These are phyloP conservation scores for Letharia columbiana DNA, from an alignment of 495 filamentous ascomycete genomes.

Conservation along the genomic window DNA sequence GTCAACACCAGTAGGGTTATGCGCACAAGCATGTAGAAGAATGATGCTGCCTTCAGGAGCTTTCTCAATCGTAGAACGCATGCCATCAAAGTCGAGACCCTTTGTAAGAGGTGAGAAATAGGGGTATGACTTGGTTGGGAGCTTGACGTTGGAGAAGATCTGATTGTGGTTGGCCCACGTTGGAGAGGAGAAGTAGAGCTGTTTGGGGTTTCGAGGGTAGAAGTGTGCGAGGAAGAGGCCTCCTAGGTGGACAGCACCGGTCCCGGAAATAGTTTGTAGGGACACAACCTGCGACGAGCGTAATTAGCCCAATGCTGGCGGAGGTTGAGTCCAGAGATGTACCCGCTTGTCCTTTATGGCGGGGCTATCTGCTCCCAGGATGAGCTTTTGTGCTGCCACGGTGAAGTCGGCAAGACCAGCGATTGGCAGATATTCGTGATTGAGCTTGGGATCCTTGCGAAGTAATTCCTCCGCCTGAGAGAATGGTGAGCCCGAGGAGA, in stretches of 20 bases:
- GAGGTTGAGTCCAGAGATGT: slow-evolving; percentile 8
- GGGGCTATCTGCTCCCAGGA: slow-evolving; percentile 70
- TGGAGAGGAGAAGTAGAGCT: slow-evolving; percentile 83
- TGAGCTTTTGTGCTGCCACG: slow-evolving; percentile 77
- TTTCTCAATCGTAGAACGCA: slow-evolving; percentile 56
- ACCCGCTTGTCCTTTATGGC: slow-evolving; percentile 79
- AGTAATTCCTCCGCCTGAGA: slow-evolving; percentile 79
- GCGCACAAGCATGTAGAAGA: slow-evolving; percentile 91
- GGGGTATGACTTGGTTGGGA: slow-evolving; percentile 74
- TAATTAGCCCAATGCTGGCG: not conserved
- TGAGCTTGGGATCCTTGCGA: slow-evolving; percentile 75
- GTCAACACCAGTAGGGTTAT: slow-evolving; percentile 98
- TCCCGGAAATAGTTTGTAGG: slow-evolving; percentile 53
- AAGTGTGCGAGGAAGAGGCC: slow-evolving; percentile 49
- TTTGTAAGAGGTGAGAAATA: slow-evolving; percentile 85
- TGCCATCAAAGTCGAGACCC: slow-evolving; percentile 84
- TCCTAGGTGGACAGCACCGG: slow-evolving; percentile 50
- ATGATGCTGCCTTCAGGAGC: slow-evolving; percentile 76
- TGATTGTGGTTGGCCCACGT: slow-evolving; percentile 99
- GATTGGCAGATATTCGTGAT: slow-evolving; percentile 98
- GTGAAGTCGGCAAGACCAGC: slow-evolving; percentile 79
- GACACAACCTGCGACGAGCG: slow-evolving; percentile 36
- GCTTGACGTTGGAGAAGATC: slow-evolving; percentile 87
- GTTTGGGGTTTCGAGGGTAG: slow-evolving; percentile 42
- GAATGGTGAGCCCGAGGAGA: slow-evolving; percentile 1